Conservation (phyloP, 352 stramenopile species). For the Phytophthora aleatoria region DNA sequence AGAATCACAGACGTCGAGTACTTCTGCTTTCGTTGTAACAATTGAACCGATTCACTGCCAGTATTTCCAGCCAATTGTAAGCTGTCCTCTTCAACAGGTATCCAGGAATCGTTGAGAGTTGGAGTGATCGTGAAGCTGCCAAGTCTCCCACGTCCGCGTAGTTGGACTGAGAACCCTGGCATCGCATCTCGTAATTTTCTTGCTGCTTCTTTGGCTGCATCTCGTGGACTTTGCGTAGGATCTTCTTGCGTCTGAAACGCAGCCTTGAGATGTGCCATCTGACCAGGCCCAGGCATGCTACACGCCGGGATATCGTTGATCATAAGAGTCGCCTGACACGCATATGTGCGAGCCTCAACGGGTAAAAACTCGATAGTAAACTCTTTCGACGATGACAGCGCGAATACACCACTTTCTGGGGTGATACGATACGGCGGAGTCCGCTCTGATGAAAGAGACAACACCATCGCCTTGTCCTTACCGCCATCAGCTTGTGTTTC, state of each 20-base stretch:
- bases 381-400: slow-evolving; percentile 36
- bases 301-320: slow-evolving; percentile 56
- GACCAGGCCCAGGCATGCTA: slow-evolving; percentile 52
- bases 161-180: slow-evolving; percentile 26
- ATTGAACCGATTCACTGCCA: slow-evolving; percentile 11
- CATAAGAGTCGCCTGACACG: slow-evolving; percentile 46
- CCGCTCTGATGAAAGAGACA: slow-evolving; percentile 9
- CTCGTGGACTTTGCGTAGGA: slow-evolving; percentile 16
- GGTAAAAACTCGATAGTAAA: slow-evolving; percentile 62
- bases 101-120: slow-evolving; percentile 20
- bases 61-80: slow-evolving; percentile 15
- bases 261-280: slow-evolving; percentile 42
- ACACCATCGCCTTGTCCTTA: slow-evolving; percentile 17
- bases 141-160: slow-evolving; percentile 23
- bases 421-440: slow-evolving; percentile 45
- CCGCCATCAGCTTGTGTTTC: background rate
- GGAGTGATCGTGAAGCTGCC: slow-evolving; percentile 30
- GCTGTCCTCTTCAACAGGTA: slow-evolving; percentile 4
- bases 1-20: slow-evolving; percentile 25
- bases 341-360: slow-evolving; percentile 17
- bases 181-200: slow-evolving; percentile 21
- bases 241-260: slow-evolving; percentile 32
- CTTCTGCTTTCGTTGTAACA: slow-evolving; percentile 15
- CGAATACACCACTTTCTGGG: slow-evolving; percentile 49
- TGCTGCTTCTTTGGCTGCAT: slow-evolving; percentile 20